Percentiles rank a stretch among this genome's conserved stretches.
These are phyloP conservation scores for Cyberlindnera saturnus DNA, from an alignment of 805 yeast genomes.

Conservation along the genomic window DNA sequence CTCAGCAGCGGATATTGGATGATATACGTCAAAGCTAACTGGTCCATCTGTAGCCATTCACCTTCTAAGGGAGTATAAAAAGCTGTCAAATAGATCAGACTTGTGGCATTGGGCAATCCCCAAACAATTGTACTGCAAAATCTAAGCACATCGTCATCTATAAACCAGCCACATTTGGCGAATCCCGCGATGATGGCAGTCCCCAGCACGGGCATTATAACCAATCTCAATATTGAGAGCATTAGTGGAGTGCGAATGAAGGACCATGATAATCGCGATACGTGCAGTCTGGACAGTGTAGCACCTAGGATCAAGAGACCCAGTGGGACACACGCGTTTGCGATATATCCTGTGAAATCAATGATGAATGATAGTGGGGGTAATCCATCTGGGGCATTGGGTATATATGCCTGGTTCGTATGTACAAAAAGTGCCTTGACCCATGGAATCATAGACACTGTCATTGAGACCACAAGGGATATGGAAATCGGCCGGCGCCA, in stretches of 20 bases:
- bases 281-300: conserved; percentile 70
- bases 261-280: conserved; percentile 41
- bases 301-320: conserved; percentile 85
- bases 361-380: conserved; percentile 86
- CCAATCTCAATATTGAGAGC: conserved; percentile 53
- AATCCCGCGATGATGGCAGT: conserved; percentile 58
- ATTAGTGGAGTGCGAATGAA: conserved; percentile 43
- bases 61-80: conserved; percentile 58
- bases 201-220: conserved; percentile 79
- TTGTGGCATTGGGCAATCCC: conserved; percentile 86
- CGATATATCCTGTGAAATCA: conserved; percentile 75
- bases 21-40: conserved; percentile 20
- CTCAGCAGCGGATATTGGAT: conserved; percentile 20
- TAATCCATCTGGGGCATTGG: conserved; percentile 75
- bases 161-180: conserved; percentile 60
- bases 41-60: conserved; percentile 16
- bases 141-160: conserved; percentile 46
- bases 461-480: conserved; percentile 58
- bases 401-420: conserved; percentile 38
- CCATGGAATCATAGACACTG: conserved; percentile 84
- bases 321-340: conserved; percentile 85
- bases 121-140: conserved; percentile 73
- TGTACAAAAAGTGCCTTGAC: conserved; percentile 65
- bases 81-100: conserved; percentile 83
- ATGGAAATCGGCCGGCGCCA: conserved; percentile 69